Conservation (phyloP, 2,329 filamentous ascomycete genomes). For the Taxawa tesnikishii region DNA sequence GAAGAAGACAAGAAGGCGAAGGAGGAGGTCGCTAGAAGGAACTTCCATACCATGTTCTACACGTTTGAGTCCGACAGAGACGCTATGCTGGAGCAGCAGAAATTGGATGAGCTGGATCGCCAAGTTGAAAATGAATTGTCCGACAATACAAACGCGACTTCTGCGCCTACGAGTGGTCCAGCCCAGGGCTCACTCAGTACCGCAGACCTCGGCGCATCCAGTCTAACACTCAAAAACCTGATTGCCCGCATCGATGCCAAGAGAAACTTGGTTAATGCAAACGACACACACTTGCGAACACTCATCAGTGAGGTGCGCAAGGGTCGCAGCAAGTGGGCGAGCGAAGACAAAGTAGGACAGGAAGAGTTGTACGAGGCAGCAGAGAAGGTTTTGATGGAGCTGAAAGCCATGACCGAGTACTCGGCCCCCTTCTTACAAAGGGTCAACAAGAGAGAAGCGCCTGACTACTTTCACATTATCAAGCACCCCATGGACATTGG, state of each 20-base stretch:
- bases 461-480: slow-evolving; percentile 88
- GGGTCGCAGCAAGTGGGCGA: slow-evolving; percentile 97
- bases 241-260: slow-evolving; percentile 93
- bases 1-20: slow-evolving; percentile 86
- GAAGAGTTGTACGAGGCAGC: slow-evolving; percentile 95
- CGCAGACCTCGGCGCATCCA: slow-evolving; percentile 90
- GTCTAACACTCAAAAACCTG: slow-evolving; percentile 89
- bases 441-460: slow-evolving; percentile 94
- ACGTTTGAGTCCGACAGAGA: slow-evolving; percentile 90
- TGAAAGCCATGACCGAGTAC: slow-evolving; percentile 95
- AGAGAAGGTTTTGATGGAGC: slow-evolving; percentile 91
- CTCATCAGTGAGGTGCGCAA: slow-evolving; percentile 97
- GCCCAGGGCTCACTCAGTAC: slow-evolving; percentile 84
- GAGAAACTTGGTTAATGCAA: slow-evolving; percentile 77
- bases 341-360: slow-evolving; percentile 92
- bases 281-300: slow-evolving; percentile 80
- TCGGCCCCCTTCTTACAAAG: slow-evolving; percentile 89
- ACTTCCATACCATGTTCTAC: slow-evolving; percentile 89
- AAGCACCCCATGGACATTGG: slow-evolving; percentile 97
- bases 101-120: slow-evolving; percentile 90
- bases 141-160: slow-evolving; percentile 40
- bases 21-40: slow-evolving; percentile 77
- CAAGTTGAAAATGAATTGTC: slow-evolving; percentile 95
- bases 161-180: slow-evolving; percentile 37
- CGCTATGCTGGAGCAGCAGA: slow-evolving; percentile 95